Evolutionary conservation across 2,329 filamentous ascomycete genomes (phyloP).

Genomic region (Trichoderma cornu-damae): DNA sequence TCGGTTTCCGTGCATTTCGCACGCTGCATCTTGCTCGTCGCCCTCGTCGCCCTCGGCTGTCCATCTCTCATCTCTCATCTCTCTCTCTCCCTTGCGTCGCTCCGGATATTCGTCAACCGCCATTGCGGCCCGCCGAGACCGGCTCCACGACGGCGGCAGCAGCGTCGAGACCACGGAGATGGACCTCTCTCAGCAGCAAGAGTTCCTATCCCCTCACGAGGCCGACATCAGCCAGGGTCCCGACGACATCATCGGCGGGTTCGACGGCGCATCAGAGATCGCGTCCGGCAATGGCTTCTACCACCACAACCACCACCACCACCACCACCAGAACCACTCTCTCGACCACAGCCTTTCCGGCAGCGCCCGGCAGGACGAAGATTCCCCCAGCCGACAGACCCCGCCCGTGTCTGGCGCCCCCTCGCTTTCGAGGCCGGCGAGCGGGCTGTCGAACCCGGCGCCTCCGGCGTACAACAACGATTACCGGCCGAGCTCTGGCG

Average conservation of each 20-base stretch:
- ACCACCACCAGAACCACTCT: constrained; percentile 45
- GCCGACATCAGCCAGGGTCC: constrained; percentile 5
- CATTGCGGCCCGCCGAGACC: constrained; percentile 24
- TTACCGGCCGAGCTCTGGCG: constrained; percentile 39
- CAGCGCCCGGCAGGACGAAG: constrained; percentile 40
- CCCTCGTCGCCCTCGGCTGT: constrained; percentile 17
- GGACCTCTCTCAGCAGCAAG: constrained; percentile 22
- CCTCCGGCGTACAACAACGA: constrained; percentile 41
- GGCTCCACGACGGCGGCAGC: constrained; percentile 35
- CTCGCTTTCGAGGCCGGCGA: constrained; percentile 51
- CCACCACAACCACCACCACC: constrained; percentile 44
- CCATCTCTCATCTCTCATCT: constrained; percentile 22
- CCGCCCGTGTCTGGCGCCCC: constrained; percentile 42
- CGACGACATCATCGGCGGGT: constrained; percentile 47
- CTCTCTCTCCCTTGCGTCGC: constrained; percentile 28
- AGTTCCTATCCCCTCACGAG: constrained; percentile 3
- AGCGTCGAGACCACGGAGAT: constrained; percentile 49
- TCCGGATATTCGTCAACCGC: constrained; percentile 50
- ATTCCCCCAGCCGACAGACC: constrained; percentile 42
- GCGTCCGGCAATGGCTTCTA: constrained; percentile 33
- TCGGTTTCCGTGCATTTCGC: neutral
- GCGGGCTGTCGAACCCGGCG: constrained; percentile 46
- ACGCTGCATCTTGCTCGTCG: too few relatives aligned
- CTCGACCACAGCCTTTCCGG: constrained; percentile 45
- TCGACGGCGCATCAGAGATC: constrained; percentile 45